Evolutionary conservation across 257 asterid species (phyloP).

Genomic region (Osmanthus fragrans): DNA sequence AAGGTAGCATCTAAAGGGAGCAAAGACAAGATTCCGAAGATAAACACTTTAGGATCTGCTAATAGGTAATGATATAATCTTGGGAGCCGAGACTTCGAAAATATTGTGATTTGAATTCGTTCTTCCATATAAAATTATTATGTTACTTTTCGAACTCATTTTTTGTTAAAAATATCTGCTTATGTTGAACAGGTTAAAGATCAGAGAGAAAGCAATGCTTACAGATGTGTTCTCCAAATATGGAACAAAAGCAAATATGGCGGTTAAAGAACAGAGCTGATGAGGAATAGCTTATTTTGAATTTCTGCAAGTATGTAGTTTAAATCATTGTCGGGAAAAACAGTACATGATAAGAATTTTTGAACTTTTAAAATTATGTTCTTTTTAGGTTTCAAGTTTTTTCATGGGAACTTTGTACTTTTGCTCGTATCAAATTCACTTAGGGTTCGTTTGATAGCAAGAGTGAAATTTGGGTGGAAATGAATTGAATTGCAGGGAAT

Average conservation of each 20-base stretch:
- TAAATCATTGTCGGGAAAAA: neutral
- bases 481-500: too few species aligned
- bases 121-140: neutral
- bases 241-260: constrained; percentile 37
- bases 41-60: constrained; percentile 74
- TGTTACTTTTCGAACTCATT: neutral
- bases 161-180: constrained; percentile 3
- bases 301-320: too few species aligned
- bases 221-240: constrained; percentile 75
- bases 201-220: constrained; percentile 67
- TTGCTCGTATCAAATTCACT: neutral
- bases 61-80: constrained; percentile 49
- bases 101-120: neutral
- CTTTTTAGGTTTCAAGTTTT: too few species aligned
- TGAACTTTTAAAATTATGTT: neutral
- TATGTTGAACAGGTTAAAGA: constrained; percentile 60
- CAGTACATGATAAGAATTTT: neutral
- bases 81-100: neutral
- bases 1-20: constrained; percentile 42
- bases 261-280: constrained; percentile 41
- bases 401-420: too few species aligned
- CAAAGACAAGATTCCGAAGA: constrained; percentile 45
- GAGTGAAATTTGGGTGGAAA: too few species aligned
- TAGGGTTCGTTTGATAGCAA: too few species aligned
- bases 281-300: neutral